phyloP scores from a whole-genome alignment of 164 flowering plant species.

The Cinnamomum micranthum region DNA sequence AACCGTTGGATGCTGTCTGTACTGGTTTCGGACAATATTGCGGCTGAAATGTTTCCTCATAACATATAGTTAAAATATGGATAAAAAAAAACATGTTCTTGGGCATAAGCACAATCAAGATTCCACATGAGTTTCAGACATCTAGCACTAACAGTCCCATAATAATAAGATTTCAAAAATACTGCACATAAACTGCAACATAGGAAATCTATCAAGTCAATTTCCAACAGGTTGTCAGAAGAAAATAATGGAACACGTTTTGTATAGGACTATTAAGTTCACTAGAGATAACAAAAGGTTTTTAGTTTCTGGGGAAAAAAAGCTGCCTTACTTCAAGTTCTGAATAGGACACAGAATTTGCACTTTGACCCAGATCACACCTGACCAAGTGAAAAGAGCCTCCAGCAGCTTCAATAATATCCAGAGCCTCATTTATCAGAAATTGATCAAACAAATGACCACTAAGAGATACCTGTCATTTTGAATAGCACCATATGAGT shows the following conservation, averaged over 20 bases:
- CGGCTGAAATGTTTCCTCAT: no score
- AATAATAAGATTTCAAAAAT: no score
- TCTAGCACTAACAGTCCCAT: not conserved
- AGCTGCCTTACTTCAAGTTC: constrained; percentile 79
- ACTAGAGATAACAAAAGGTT: no score
- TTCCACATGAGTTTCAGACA: not conserved
- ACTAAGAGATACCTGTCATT: constrained; percentile 83
- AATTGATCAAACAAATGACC: constrained; percentile 96
- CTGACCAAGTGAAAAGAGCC: constrained; percentile 87
- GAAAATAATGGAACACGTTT: no score
- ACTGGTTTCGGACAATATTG: no score
- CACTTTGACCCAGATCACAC: constrained; percentile 89
- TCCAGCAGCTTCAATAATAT: constrained; percentile 96
- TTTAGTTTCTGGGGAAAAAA: not conserved
- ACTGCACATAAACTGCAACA: not conserved
- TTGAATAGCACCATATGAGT: not conserved
- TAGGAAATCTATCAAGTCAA: not conserved
- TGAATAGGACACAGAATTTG: constrained; percentile 65
- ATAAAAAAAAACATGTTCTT: not conserved
- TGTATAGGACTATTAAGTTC: no score
- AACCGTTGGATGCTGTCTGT: no score
- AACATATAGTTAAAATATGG: not conserved
- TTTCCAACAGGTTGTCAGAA: not conserved
- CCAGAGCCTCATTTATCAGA: constrained; percentile 91
- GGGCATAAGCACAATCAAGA: not conserved